Evolutionary conservation across 495 filamentous ascomycete genomes (phyloP).

Genomic region (Podospora pseudocomata): DNA sequence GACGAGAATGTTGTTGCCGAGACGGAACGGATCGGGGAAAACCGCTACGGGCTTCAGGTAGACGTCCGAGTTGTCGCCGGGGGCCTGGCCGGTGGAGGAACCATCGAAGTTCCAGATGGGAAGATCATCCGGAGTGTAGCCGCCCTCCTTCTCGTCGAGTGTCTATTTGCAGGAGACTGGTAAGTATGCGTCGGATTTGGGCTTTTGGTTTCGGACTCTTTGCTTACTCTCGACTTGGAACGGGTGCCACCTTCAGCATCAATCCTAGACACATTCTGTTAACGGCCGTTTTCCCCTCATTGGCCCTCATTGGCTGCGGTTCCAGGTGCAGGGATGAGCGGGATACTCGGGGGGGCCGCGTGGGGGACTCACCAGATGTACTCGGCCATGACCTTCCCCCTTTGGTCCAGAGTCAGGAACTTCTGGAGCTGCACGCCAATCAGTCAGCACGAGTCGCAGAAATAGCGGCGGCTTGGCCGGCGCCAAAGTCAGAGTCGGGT

Average conservation of each 20-base stretch:
- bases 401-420: constrained; percentile 88
- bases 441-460: not conserved
- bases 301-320: not conserved
- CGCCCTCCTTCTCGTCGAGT: constrained; percentile 55
- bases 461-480: not conserved
- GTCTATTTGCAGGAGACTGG: constrained; percentile 54
- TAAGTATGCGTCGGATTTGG: not conserved
- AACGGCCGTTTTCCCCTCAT: not conserved
- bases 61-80: constrained; percentile 96
- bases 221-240: constrained; percentile 88
- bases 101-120: constrained; percentile 99
- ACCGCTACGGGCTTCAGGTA: constrained; percentile 83
- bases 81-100: constrained; percentile 89
- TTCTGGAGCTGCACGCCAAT: constrained; percentile 66
- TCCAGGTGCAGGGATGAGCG: not conserved
- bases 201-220: constrained; percentile 14
- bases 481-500: not conserved
- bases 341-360: not conserved
- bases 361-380: constrained; percentile 70
- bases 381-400: constrained; percentile 74
- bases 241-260: constrained; percentile 73
- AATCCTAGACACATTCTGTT: constrained; percentile 49
- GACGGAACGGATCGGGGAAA: constrained; percentile 75
- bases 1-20: constrained; percentile 84
- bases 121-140: constrained; percentile 68